These are phyloP conservation scores for Microbotryum intermedium DNA, from an alignment of 1,284 basidiomycete genomes.

Conservation along the genomic window DNA sequence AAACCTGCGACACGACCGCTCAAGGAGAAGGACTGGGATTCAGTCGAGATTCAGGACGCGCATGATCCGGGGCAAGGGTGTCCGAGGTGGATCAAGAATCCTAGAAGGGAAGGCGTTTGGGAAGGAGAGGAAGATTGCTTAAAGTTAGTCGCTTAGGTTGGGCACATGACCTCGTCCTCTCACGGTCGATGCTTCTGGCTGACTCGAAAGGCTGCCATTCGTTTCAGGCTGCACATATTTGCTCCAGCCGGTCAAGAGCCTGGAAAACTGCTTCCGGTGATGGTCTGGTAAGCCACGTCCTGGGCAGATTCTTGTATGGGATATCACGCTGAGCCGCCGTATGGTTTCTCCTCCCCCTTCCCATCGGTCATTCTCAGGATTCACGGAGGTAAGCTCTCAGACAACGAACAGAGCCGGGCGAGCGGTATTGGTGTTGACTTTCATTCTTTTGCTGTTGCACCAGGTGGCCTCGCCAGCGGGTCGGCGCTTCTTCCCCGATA, in stretches of 20 bases:
- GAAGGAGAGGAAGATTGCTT: constrained; percentile 28
- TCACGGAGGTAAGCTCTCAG: constrained; percentile 8
- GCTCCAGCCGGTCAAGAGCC: constrained; percentile 12
- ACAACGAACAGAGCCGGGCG: not conserved
- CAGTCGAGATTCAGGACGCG: constrained; percentile 8
- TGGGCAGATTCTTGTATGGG: too few relatives aligned
- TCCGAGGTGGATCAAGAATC: constrained; percentile 5
- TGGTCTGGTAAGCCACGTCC: too few relatives aligned
- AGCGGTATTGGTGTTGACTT: not conserved
- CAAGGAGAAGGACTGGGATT: not conserved
- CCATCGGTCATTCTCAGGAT: too few relatives aligned
- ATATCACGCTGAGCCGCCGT: too few relatives aligned
- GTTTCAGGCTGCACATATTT: constrained; percentile 21
- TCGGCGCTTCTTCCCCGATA: constrained; percentile 18
- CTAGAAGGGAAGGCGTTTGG: constrained; percentile 12
- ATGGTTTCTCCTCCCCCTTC: too few relatives aligned
- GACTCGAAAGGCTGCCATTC: not conserved
- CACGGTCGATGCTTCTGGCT: not conserved
- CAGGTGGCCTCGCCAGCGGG: constrained; percentile 21
- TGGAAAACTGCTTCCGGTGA: constrained; percentile 16
- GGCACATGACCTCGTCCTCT: too few relatives aligned
- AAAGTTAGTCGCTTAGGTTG: constrained; percentile 15
- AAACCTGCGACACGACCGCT: not conserved
- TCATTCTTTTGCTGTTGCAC: not conserved
- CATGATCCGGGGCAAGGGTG: constrained; percentile 16